phyloP scores from a whole-genome alignment of 768 basidiomycete genomes.

The Rubroboletus satanas region DNA sequence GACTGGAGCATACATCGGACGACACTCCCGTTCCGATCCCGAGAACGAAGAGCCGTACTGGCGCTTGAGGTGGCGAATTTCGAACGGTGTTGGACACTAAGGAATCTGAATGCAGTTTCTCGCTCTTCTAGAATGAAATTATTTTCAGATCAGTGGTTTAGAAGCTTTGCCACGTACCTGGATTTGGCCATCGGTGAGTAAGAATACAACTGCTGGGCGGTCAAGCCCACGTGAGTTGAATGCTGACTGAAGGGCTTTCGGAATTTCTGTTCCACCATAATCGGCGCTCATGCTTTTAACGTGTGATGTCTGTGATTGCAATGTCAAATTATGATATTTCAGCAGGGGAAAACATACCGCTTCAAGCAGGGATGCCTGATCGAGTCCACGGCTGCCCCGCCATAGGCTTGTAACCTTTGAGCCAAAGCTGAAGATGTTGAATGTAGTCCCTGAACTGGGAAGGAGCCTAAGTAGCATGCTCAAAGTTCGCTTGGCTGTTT shows the following conservation, averaged over 20 bases:
- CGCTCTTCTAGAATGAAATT: not conserved
- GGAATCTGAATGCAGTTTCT: constrained; percentile 23
- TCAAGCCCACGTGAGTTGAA: constrained; percentile 32
- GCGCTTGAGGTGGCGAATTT: constrained; percentile 26
- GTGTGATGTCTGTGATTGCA: constrained; percentile 34
- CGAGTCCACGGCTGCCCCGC: constrained; percentile 33
- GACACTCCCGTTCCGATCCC: constrained; percentile 54
- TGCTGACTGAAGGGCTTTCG: constrained; percentile 38
- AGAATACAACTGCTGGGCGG: constrained; percentile 47
- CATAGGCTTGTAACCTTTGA: constrained; percentile 30
- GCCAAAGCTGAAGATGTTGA: constrained; percentile 63
- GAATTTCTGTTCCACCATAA: constrained; percentile 51
- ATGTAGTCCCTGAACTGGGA: constrained; percentile 37
- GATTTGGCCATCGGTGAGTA: constrained; percentile 58
- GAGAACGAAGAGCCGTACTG: constrained; percentile 52
- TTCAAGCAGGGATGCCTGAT: constrained; percentile 24
- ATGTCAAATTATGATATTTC: constrained; percentile 5
- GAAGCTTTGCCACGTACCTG: constrained; percentile 5
- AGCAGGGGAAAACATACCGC: constrained; percentile 32
- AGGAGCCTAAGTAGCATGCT: constrained; percentile 47
- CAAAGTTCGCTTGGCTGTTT: constrained; percentile 47
- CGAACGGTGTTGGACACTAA: constrained; percentile 28
- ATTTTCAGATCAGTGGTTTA: not conserved
- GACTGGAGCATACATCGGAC: constrained; percentile 46
- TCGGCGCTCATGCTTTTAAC: constrained; percentile 40